Evolutionary conservation across 139 green algal genomes (phyloP).

Genomic region (Chlamydomonas schloesseri): DNA sequence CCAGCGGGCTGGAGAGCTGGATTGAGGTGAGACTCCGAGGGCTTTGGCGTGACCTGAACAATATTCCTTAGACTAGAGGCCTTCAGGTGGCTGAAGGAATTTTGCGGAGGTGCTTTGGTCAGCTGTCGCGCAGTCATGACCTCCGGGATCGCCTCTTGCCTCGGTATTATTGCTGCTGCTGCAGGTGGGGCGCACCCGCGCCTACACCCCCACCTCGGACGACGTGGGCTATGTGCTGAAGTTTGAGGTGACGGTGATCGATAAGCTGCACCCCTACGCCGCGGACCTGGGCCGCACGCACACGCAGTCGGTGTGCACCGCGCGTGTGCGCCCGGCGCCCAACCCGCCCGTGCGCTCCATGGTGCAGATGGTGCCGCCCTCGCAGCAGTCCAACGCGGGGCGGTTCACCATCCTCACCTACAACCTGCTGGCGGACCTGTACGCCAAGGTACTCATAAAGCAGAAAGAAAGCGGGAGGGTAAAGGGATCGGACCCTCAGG

Average conservation of each 20-base stretch:
- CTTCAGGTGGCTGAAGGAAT: neutral
- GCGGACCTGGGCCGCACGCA: conserved; percentile 51
- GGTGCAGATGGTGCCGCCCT: conserved; percentile 72
- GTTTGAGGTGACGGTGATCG: conserved; percentile 78
- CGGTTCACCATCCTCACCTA: conserved; percentile 96
- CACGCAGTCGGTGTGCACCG: conserved; percentile 69
- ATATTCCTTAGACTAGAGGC: too few species aligned
- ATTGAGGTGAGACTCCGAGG: conserved; percentile 69
- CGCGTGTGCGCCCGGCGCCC: conserved; percentile 84
- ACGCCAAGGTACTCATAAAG: conserved; percentile 95
- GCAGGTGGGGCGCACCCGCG: conserved; percentile 76
- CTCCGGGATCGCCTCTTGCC: neutral
- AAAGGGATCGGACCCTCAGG: too few species aligned
- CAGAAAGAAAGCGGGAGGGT: too few species aligned
- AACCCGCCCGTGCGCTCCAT: conserved; percentile 77
- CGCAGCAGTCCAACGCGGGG: conserved; percentile 44
- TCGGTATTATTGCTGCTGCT: neutral
- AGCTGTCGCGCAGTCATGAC: neutral
- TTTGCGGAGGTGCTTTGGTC: neutral
- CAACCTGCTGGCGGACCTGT: conserved; percentile 98
- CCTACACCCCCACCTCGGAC: conserved; percentile 86
- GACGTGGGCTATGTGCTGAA: conserved; percentile 94
- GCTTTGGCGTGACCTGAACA: neutral
- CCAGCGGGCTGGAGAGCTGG: conserved; percentile 79
- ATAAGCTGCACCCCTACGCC: conserved; percentile 50